phyloP scores from a whole-genome alignment of 495 filamentous ascomycete species.

The Penicillium canescens region DNA sequence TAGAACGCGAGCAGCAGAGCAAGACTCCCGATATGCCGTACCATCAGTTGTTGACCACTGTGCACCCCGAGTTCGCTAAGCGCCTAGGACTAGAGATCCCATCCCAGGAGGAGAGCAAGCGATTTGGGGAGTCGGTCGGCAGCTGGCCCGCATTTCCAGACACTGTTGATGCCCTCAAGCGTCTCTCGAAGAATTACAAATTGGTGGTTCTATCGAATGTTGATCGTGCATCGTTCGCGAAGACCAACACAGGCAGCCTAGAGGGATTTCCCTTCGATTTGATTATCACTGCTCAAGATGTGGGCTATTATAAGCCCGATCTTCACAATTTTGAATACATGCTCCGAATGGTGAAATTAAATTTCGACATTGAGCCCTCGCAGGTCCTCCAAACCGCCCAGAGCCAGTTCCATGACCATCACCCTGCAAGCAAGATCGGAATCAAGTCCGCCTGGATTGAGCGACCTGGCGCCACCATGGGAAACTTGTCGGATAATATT shows the following conservation, averaged over 20 bases:
- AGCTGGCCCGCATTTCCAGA: slow-evolving; percentile 67
- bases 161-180: slow-evolving; percentile 56
- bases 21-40: slow-evolving; percentile 57
- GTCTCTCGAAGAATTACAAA: slow-evolving; percentile 61
- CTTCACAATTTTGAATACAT: slow-evolving; percentile 65
- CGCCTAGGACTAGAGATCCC: slow-evolving; percentile 39
- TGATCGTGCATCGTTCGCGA: slow-evolving; percentile 59
- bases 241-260: slow-evolving; percentile 51
- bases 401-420: slow-evolving; percentile 67
- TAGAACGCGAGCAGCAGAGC: slow-evolving; percentile 47
- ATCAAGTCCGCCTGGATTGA: slow-evolving; percentile 68
- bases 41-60: slow-evolving; percentile 51
- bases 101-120: slow-evolving; percentile 23
- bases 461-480: slow-evolving; percentile 41
- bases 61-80: slow-evolving; percentile 47
- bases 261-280: slow-evolving; percentile 59
- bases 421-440: slow-evolving; percentile 59
- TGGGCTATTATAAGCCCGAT: slow-evolving; percentile 76
- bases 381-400: slow-evolving; percentile 66
- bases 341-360: slow-evolving; percentile 46
- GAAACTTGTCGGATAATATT: slow-evolving; percentile 41
- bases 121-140: slow-evolving; percentile 56
- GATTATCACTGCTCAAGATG: slow-evolving; percentile 71
- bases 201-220: slow-evolving; percentile 75
- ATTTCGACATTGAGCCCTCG: slow-evolving; percentile 52